phyloP scores from a whole-genome alignment of 768 basidiomycete genomes.

The Hericium alpestre region DNA sequence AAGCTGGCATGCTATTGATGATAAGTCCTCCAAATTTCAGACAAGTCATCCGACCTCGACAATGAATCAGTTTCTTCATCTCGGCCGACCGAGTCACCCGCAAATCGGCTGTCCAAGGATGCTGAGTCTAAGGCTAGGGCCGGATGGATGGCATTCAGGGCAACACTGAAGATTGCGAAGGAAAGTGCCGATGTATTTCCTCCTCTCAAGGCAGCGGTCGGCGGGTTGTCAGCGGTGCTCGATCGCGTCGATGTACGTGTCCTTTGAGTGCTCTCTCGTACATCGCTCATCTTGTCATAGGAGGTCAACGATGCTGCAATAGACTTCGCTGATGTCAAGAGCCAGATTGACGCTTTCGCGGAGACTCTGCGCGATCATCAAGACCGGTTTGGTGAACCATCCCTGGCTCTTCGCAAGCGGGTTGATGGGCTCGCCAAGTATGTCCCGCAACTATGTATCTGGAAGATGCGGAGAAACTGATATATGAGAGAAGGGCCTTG shows the following conservation, averaged over 20 bases:
- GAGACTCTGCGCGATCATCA: not conserved
- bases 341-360: not conserved
- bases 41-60: too few relatives aligned
- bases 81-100: too few relatives aligned
- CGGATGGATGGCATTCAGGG: too few relatives aligned
- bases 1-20: too few relatives aligned
- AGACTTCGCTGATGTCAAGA: not conserved
- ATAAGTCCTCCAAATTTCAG: too few relatives aligned
- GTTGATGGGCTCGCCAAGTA: not conserved
- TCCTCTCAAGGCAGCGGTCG: not conserved
- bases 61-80: too few relatives aligned
- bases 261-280: not conserved
- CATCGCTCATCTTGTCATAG: not conserved
- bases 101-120: too few relatives aligned
- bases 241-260: not conserved
- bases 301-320: not conserved
- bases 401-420: not conserved
- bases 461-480: too few relatives aligned
- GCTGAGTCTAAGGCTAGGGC: too few relatives aligned
- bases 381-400: not conserved
- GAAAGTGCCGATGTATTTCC: not conserved
- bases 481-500: too few relatives aligned
- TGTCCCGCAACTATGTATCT: not conserved
- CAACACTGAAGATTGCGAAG: not conserved
- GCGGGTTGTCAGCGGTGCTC: not conserved